phyloP scores from a whole-genome alignment of 2,329 filamentous ascomycete genomes.

The Paraphoma chrysanthemicola region DNA sequence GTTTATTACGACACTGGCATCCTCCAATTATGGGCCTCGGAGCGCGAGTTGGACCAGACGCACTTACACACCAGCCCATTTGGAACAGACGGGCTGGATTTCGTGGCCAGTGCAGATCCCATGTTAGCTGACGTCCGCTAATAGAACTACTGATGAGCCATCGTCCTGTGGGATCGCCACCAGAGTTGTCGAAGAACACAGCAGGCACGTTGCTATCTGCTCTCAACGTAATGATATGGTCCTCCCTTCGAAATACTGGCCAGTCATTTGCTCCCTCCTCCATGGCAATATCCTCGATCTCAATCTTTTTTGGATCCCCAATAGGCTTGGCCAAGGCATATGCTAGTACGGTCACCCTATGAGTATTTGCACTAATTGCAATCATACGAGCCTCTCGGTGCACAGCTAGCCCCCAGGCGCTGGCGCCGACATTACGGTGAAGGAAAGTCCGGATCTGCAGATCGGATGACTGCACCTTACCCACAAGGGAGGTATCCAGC shows the following conservation, averaged over 20 bases:
- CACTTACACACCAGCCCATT: slow-evolving; percentile 30
- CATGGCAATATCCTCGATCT: not conserved
- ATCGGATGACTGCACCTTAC: not conserved
- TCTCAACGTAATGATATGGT: slow-evolving; percentile 28
- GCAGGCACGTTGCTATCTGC: slow-evolving; percentile 61
- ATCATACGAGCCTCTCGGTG: slow-evolving; percentile 84
- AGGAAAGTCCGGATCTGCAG: slow-evolving; percentile 65
- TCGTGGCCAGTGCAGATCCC: slow-evolving; percentile 48
- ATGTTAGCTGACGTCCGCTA: slow-evolving; percentile 56
- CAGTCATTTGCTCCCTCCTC: slow-evolving; percentile 20
- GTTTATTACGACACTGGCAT: slow-evolving; percentile 19
- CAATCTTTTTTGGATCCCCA: not conserved
- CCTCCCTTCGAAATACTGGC: slow-evolving; percentile 32
- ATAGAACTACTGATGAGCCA: slow-evolving; percentile 68
- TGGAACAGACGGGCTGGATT: slow-evolving; percentile 19
- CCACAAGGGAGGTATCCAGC: not conserved
- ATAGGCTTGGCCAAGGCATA: slow-evolving; percentile 56
- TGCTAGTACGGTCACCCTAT: slow-evolving; percentile 64
- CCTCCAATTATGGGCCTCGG: slow-evolving; percentile 9
- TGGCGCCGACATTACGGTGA: slow-evolving; percentile 74
- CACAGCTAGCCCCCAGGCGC: slow-evolving; percentile 88
- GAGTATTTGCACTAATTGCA: slow-evolving; percentile 81
- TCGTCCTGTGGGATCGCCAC: slow-evolving; percentile 60
- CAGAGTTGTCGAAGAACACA: slow-evolving; percentile 65
- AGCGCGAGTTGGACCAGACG: slow-evolving; percentile 1